These are phyloP conservation scores for Linum tenue DNA, from an alignment of 345 rosid genomes.

Conservation along the genomic window DNA sequence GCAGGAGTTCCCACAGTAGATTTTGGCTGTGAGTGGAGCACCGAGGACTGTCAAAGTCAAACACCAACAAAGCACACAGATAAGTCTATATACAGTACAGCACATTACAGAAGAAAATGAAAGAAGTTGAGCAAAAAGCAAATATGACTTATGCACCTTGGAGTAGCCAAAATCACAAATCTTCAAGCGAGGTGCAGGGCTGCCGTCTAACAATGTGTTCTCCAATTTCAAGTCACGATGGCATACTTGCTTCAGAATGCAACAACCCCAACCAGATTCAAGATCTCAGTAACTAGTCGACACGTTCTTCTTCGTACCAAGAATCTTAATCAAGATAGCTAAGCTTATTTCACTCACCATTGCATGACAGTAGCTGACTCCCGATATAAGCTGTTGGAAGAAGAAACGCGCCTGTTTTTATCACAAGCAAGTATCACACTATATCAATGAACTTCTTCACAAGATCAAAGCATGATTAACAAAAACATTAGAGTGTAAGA, in stretches of 20 bases:
- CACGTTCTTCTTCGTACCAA: background rate
- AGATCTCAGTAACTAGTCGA: conserved; percentile 8
- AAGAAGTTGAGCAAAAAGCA: background rate
- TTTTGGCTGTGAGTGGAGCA: conserved; percentile 92
- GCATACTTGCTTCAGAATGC: conserved; percentile 72
- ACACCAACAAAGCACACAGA: conserved; percentile 1
- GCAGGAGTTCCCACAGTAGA: conserved; percentile 99
- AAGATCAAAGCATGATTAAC: background rate
- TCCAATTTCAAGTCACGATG: conserved; percentile 93
- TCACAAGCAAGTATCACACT: background rate
- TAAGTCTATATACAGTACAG: conserved; percentile 7
- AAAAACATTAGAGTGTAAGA: conserved; percentile 6
- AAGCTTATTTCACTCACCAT: conserved; percentile 43
- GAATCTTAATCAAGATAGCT: background rate
- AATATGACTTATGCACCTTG: conserved; percentile 42
- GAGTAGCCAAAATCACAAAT: conserved; percentile 99
- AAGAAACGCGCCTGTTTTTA: conserved; percentile 79
- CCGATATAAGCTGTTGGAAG: conserved; percentile 94
- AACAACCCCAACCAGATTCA: conserved; percentile 4
- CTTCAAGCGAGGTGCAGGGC: conserved; percentile 88
- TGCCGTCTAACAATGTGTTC: conserved; percentile 92
- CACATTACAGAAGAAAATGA: background rate
- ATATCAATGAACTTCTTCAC: background rate
- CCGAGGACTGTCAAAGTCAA: conserved; percentile 57
- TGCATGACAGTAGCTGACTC: conserved; percentile 90